A percentile compares a stretch with the other conserved stretches of the same genome.
These are phyloP conservation scores for Wickerhamomyces ciferrii DNA, from an alignment of 805 yeast genomes.

Conservation along the genomic window DNA sequence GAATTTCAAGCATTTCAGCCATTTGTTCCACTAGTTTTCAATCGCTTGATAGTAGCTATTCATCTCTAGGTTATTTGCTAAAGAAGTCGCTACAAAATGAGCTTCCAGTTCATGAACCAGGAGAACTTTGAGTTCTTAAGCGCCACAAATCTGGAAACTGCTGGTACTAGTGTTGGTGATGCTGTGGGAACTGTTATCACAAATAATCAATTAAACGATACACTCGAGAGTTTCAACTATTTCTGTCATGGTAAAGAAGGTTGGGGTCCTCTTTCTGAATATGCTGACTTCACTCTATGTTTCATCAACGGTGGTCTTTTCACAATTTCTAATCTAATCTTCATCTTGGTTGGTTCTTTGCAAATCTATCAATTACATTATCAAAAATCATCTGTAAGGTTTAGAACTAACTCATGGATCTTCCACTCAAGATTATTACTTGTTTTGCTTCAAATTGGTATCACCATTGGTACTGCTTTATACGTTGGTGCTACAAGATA, in stretches of 20 bases:
- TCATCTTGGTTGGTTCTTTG: slow-evolving; percentile 37
- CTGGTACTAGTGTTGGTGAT: not conserved
- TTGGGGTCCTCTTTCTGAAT: slow-evolving; percentile 37
- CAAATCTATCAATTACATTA: slow-evolving; percentile 25
- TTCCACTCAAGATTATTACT: slow-evolving; percentile 28
- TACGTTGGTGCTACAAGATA: slow-evolving; percentile 14
- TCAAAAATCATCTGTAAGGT: slow-evolving; percentile 20
- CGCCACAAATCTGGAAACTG: not conserved
- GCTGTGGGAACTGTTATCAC: not conserved
- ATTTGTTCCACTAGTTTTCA: no score
- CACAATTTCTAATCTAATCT: slow-evolving; percentile 33
- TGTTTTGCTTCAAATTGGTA: slow-evolving; percentile 25
- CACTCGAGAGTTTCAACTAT: not conserved
- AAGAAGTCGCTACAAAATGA: not conserved
- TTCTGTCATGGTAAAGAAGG: slow-evolving; percentile 29
- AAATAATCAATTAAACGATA: not conserved
- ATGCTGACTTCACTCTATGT: slow-evolving; percentile 57
- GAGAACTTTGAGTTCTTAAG: not conserved
- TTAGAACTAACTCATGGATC: slow-evolving; percentile 31
- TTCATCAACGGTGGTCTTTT: slow-evolving; percentile 49
- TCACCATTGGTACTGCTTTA: slow-evolving; percentile 18
- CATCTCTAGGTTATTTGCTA: no score
- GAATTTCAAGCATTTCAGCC: no score
- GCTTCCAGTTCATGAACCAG: slow-evolving; percentile 1
- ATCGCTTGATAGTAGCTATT: no score